phyloP scores from a whole-genome alignment of 2,329 filamentous ascomycete species.

The Blumeria hordei region DNA sequence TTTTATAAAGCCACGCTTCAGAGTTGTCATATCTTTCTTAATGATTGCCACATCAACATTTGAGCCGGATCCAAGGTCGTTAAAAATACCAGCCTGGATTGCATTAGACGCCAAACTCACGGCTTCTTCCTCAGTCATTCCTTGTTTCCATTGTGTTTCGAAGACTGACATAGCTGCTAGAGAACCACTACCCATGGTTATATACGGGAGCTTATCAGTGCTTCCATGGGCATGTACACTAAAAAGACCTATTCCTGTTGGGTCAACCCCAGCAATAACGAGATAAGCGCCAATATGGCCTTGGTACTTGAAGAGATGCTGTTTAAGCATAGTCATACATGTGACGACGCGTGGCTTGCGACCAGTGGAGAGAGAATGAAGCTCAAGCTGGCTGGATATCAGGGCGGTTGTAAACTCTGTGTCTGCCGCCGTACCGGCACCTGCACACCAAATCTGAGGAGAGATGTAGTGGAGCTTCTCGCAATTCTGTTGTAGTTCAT shows the following conservation, averaged over 20 bases:
- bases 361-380: slow-evolving; percentile 87
- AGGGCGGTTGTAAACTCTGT: slow-evolving; percentile 97
- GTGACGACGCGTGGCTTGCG: slow-evolving; percentile 94
- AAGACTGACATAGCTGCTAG: slow-evolving; percentile 96
- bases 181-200: slow-evolving; percentile 94
- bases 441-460: slow-evolving; percentile 97
- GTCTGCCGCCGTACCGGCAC: slow-evolving; percentile 90
- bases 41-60: slow-evolving; percentile 97
- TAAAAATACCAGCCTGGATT: slow-evolving; percentile 93
- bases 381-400: slow-evolving; percentile 95
- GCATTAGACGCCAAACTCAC: slow-evolving; percentile 63
- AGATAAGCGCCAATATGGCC: slow-evolving; percentile 95
- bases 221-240: slow-evolving; percentile 96
- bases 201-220: slow-evolving; percentile 96
- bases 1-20: slow-evolving; percentile 79
- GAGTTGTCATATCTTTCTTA: slow-evolving; percentile 77
- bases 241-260: slow-evolving; percentile 84
- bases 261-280: slow-evolving; percentile 88
- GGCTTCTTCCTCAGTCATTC: slow-evolving; percentile 56
- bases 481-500: slow-evolving; percentile 45
- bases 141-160: slow-evolving; percentile 78
- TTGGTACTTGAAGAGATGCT: slow-evolving; percentile 96
- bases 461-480: slow-evolving; percentile 99
- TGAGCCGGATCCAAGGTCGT: slow-evolving; percentile 87
- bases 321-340: slow-evolving; percentile 98